phyloP scores from a whole-genome alignment of 2,329 filamentous ascomycete genomes.

The Fusarium nisikadoi region DNA sequence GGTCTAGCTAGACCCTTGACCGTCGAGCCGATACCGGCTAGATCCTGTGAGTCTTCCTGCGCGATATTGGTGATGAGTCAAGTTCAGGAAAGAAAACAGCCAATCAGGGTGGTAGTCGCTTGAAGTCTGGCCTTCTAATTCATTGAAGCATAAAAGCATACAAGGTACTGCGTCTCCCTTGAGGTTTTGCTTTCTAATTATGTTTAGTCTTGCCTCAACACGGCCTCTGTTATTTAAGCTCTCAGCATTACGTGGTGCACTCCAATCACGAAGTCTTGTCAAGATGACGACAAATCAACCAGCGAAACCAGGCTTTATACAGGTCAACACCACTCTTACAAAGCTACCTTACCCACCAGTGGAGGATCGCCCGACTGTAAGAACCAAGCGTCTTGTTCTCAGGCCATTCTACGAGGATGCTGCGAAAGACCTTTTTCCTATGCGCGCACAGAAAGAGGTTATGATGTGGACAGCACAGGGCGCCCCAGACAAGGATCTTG shows the following conservation, averaged over 20 bases:
- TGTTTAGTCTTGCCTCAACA: fast-evolving
- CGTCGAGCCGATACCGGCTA: neutral
- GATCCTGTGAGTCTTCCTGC: neutral
- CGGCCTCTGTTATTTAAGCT: fast-evolving
- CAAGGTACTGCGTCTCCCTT: fast-evolving
- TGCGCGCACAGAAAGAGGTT: conserved; percentile 10
- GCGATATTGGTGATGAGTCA: neutral
- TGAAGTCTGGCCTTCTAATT: fast-evolving
- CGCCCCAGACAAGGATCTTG: neutral
- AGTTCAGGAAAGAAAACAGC: neutral
- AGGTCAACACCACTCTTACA: conserved; percentile 3
- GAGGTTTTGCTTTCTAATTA: fast-evolving
- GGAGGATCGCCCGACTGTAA: neutral
- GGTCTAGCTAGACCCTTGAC: neutral
- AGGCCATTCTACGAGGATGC: conserved; percentile 4
- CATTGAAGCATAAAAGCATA: fast-evolving
- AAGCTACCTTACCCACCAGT: neutral
- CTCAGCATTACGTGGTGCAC: fast-evolving
- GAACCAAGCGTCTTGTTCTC: neutral
- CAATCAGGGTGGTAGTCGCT: neutral
- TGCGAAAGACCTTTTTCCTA: neutral
- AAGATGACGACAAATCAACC: neutral
- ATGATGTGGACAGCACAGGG: conserved; percentile 18
- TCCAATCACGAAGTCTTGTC: fast-evolving
- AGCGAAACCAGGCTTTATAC: neutral